Evolutionary conservation across 2,329 filamentous ascomycete genomes (phyloP), one percentile per base, ranked within the genome.

Genomic region (Leptographium wingfieldii): DNA sequence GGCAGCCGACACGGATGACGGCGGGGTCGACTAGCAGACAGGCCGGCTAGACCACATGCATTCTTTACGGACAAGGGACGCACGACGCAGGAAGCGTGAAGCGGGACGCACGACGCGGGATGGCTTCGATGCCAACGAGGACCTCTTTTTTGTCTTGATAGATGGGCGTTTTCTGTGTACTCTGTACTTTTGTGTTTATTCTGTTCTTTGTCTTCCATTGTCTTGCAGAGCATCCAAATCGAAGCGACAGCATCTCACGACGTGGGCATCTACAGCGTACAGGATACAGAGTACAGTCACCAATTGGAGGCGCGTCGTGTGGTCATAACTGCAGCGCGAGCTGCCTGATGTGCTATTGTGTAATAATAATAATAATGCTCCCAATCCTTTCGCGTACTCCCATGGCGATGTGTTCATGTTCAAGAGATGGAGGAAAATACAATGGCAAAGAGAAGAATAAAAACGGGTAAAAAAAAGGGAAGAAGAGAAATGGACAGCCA

Each of bases 1-100:
- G 25, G 22, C 31, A 3, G 58, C 35, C 27, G 48, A 60, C 55
- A 56, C 27, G 3, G 59, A 60, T 27, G 59, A 60, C 29, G 59
- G 56, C 5, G 49, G 56, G 29, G 48, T 57, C 19, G 55, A 49
- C 55, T 40, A 57, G 40, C 14, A 40, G 12, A 40, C 14, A 40
- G 6, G 38, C 38, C 6, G 11, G 12, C 14, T 5, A 40, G n/a
- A 55, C 25, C 29, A 11, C 22, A 22, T 22, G 22, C 22, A 22
- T 22, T 22, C 22, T 22, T 22, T 22, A 22, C 22, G 22, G 22
- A 22, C 22, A 22, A 22, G 22, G 22, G 22, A 22, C 22, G 22
- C 22, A 22, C 22, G 22, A 22, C 22, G 22, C 22, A 22, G 22
- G 22, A 22, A 22, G 22, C 22, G 22, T 22, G 22, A 22, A 22